Evolutionary conservation across 495 filamentous ascomycete species (phyloP).

Genomic region (Lophium mytilinum): DNA sequence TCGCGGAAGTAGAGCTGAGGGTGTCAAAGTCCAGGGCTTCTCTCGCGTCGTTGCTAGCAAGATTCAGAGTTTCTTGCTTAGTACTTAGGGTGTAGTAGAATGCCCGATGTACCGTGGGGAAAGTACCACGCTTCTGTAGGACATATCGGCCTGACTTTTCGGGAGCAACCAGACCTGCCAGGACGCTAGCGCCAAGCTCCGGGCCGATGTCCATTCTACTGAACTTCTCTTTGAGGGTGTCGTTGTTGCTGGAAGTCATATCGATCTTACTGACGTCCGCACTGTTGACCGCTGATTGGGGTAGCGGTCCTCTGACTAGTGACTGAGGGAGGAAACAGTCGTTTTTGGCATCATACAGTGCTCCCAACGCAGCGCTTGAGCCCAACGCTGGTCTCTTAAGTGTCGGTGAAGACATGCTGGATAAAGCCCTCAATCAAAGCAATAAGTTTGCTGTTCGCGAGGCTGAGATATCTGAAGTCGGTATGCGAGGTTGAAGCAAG

Average conservation of each 20-base stretch:
- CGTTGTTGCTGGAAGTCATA: neutral
- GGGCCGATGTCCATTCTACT: neutral
- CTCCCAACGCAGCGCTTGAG: neutral
- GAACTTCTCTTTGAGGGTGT: neutral
- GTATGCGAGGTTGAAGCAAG: too few relatives aligned
- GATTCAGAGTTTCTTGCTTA: neutral
- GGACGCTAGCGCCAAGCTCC: neutral
- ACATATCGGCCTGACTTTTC: neutral
- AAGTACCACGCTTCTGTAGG: neutral
- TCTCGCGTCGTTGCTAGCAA: neutral
- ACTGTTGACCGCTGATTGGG: neutral
- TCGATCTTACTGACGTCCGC: neutral
- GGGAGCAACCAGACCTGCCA: neutral
- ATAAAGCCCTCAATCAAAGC: neutral
- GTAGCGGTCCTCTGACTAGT: neutral
- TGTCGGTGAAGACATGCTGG: neutral
- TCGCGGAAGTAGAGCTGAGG: neutral
- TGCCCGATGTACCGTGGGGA: neutral
- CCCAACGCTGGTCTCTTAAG: neutral
- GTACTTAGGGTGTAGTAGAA: neutral
- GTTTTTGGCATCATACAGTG: neutral
- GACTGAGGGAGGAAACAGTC: neutral
- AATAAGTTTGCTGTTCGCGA: neutral
- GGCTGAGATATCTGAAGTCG: too few relatives aligned
- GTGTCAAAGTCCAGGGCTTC: neutral